These are phyloP conservation scores for Colletotrichum destructivum DNA, from an alignment of 2,329 filamentous ascomycete species.

Conservation along the genomic window DNA sequence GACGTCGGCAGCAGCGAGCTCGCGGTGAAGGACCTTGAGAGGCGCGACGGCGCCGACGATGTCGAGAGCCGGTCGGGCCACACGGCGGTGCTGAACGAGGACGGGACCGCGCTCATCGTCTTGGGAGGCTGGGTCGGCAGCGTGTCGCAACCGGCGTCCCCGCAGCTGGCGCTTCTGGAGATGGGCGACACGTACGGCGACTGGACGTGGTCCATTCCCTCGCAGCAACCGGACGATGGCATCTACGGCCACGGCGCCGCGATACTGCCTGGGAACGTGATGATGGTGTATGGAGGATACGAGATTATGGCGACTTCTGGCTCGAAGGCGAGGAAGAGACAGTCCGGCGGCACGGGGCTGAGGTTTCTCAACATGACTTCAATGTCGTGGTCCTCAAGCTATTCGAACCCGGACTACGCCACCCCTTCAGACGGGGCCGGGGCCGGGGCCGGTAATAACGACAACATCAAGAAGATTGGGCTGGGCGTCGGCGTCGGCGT, in stretches of 20 bases:
- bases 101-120: conserved; percentile 83
- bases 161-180: conserved; percentile 84
- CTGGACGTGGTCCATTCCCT: conserved; percentile 80
- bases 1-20: conserved; percentile 67
- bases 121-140: conserved; percentile 96
- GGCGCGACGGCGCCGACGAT: conserved; percentile 43
- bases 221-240: conserved; percentile 62
- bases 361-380: conserved; percentile 73
- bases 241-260: conserved; percentile 76
- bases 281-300: conserved; percentile 78
- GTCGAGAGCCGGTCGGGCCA: conserved; percentile 92
- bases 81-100: conserved; percentile 83
- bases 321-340: conserved; percentile 54
- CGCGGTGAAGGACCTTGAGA: conserved; percentile 59
- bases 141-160: conserved; percentile 80
- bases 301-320: conserved; percentile 58
- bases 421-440: conserved; percentile 4
- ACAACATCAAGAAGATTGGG: conserved; percentile 64
- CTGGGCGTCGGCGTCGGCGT: conserved; percentile 77
- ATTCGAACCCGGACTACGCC: conserved; percentile 60
- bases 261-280: conserved; percentile 76
- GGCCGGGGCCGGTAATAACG: conserved; percentile 11
- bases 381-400: conserved; percentile 66
- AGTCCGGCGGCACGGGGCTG: conserved; percentile 47
- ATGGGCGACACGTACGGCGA: conserved; percentile 82